Evolutionary conservation across 1,284 basidiomycete species (phyloP).

Genomic region (Heterobasidion irregulare): DNA sequence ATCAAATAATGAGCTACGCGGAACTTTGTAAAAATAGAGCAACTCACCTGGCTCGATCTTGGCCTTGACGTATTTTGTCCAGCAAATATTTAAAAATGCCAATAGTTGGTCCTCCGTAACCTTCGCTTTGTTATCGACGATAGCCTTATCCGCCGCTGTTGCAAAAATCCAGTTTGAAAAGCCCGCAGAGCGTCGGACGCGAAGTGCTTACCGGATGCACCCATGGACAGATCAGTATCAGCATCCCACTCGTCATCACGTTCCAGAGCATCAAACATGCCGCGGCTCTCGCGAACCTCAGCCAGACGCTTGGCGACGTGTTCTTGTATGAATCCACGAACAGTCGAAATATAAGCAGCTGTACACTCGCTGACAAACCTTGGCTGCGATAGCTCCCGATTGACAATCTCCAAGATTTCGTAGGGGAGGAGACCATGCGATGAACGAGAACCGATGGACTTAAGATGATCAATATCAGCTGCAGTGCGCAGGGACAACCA

Average conservation of each 20-base stretch:
- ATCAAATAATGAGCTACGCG: slow-evolving; percentile 4
- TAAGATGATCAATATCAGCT: slow-evolving; percentile 2
- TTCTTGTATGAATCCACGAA: slow-evolving; percentile 69
- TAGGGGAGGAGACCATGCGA: slow-evolving; percentile 77
- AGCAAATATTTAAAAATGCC: slow-evolving; percentile 81
- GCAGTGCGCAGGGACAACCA: background rate
- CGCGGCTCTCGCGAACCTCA: slow-evolving; percentile 62
- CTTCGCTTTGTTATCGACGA: slow-evolving; percentile 87
- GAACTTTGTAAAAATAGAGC: background rate
- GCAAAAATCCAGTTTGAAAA: background rate
- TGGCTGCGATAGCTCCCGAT: slow-evolving; percentile 51
- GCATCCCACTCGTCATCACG: slow-evolving; percentile 73
- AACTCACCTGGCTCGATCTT: slow-evolving; percentile 84
- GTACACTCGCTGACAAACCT: slow-evolving; percentile 70
- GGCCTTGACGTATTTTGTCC: slow-evolving; percentile 88
- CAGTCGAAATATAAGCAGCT: slow-evolving; percentile 67
- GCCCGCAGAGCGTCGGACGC: too few relatives aligned
- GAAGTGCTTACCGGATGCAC: slow-evolving; percentile 51
- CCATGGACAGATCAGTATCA: slow-evolving; percentile 70
- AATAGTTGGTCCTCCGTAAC: slow-evolving; percentile 79
- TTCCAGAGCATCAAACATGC: slow-evolving; percentile 81
- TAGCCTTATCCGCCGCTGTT: slow-evolving; percentile 53
- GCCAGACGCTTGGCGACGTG: slow-evolving; percentile 68
- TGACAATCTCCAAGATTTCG: slow-evolving; percentile 75
- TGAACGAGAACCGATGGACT: slow-evolving; percentile 57